Conservation (phyloP, 305 asterid genomes). For the Euphrasia arctica region DNA sequence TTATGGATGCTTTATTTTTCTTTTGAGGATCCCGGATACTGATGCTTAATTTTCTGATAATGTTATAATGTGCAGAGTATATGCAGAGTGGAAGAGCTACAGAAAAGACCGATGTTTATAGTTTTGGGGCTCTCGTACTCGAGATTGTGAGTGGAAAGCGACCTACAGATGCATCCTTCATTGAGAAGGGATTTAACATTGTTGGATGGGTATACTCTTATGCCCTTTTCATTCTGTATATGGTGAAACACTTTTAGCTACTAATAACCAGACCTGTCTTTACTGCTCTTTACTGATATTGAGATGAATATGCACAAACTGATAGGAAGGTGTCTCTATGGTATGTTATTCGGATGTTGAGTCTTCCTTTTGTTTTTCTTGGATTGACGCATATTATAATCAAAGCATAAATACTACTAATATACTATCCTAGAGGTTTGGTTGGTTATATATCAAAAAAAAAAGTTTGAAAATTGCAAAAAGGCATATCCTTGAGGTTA, state of each 20-base stretch:
- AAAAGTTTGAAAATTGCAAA: not conserved
- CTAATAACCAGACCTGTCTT: slow-evolving; percentile 1
- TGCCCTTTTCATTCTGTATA: slow-evolving; percentile 11
- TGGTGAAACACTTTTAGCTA: not conserved
- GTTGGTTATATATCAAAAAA: not conserved
- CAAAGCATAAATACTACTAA: not conserved
- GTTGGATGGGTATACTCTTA: slow-evolving; percentile 76
- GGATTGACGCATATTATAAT: not conserved
- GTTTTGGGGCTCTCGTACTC: slow-evolving; percentile 89
- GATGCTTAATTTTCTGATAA: slow-evolving; percentile 9
- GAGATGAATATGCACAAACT: slow-evolving; percentile 18
- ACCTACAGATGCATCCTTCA: slow-evolving; percentile 92
- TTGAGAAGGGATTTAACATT: slow-evolving; percentile 95
- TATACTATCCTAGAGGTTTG: slow-evolving; percentile 1
- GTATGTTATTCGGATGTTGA: not conserved
- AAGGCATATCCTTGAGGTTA: not conserved
- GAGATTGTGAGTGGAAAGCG: slow-evolving; percentile 89
- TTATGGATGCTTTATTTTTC: slow-evolving; percentile 15
- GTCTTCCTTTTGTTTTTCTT: not conserved
- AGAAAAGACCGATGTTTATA: slow-evolving; percentile 88
- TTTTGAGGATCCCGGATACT: slow-evolving; percentile 16
- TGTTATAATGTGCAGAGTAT: slow-evolving; percentile 51
- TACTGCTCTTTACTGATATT: not conserved
- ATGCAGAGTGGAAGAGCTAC: slow-evolving; percentile 99
- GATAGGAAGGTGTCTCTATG: slow-evolving; percentile 14